Evolutionary conservation across 1,284 basidiomycete species (phyloP).

Genomic region (Phlebopus sp.): DNA sequence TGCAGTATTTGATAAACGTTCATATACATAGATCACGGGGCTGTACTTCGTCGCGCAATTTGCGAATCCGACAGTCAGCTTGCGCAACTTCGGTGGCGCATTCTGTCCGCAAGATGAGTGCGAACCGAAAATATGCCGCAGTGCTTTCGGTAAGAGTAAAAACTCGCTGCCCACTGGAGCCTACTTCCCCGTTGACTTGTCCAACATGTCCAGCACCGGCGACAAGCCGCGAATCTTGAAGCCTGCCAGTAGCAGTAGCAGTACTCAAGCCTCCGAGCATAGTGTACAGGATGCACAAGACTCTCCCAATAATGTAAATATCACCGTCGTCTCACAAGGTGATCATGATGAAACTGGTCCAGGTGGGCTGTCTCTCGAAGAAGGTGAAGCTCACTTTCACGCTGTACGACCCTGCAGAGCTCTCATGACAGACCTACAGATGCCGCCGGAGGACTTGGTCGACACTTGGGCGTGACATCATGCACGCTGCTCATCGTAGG

Average conservation of each 20-base stretch:
- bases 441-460: conserved; percentile 47
- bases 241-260: neutral
- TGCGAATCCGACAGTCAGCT: too few relatives aligned
- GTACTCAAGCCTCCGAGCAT: neutral
- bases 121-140: too few relatives aligned
- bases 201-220: conserved; percentile 6
- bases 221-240: conserved; percentile 8
- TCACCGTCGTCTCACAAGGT: too few relatives aligned
- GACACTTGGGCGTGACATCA: conserved; percentile 48
- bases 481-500: conserved; percentile 52
- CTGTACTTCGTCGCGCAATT: too few relatives aligned
- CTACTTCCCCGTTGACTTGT: too few relatives aligned
- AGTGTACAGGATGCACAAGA: conserved; percentile 2
- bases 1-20: too few relatives aligned
- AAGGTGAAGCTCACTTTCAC: conserved; percentile 20
- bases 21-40: too few relatives aligned
- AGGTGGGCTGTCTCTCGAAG: conserved; percentile 27
- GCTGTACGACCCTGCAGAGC: neutral
- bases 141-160: too few relatives aligned
- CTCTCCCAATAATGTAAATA: neutral
- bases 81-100: too few relatives aligned
- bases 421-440: conserved; percentile 25
- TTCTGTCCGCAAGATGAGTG: too few relatives aligned
- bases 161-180: too few relatives aligned
- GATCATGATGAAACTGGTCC: conserved; percentile 17